Percentiles rank a stretch among this genome's conserved stretches.
Evolutionary conservation across 306 rosid genomes (phyloP).

Genomic region (Rosa rugosa): DNA sequence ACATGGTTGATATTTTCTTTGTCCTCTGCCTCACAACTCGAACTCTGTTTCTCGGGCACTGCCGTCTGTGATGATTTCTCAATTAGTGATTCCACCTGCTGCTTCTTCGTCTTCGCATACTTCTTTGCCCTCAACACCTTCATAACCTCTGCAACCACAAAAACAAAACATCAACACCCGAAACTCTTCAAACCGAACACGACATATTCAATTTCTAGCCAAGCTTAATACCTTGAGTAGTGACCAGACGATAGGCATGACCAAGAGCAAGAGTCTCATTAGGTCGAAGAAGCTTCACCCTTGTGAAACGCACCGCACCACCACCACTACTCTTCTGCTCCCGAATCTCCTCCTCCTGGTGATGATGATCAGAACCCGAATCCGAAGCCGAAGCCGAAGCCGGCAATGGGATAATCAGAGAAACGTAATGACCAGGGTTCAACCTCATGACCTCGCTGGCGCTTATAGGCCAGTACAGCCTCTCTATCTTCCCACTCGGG

Average conservation of each 20-base stretch:
- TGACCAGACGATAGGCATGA: conserved; percentile 90
- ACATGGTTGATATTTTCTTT: conserved; percentile 55
- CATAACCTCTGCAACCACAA: conserved; percentile 64
- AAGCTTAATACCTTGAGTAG: conserved; percentile 63
- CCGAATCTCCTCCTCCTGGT: conserved; percentile 12
- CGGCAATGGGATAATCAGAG: conserved; percentile 87
- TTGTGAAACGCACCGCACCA: conserved; percentile 63
- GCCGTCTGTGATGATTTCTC: conserved; percentile 24
- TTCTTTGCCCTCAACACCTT: conserved; percentile 88
- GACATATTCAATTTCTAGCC: neutral
- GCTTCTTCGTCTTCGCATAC: conserved; percentile 67
- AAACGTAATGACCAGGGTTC: conserved; percentile 93
- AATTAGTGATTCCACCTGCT: conserved; percentile 36
- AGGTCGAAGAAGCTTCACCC: conserved; percentile 91
- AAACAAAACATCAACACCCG: neutral
- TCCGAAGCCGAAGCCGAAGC: neutral
- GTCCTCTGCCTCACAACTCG: conserved; percentile 39
- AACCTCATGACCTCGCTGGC: conserved; percentile 85
- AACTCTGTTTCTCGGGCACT: conserved; percentile 32
- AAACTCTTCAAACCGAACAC: neutral
- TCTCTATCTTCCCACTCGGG: conserved; percentile 85
- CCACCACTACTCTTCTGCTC: conserved; percentile 23
- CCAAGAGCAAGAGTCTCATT: conserved; percentile 91
- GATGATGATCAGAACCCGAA: conserved; percentile 26
- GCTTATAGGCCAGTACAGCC: conserved; percentile 67